A percentile compares a stretch with the other conserved stretches of the same genome.
Conservation (phyloP, 176 grass and related monocot genomes). For the Carex littledalei region DNA sequence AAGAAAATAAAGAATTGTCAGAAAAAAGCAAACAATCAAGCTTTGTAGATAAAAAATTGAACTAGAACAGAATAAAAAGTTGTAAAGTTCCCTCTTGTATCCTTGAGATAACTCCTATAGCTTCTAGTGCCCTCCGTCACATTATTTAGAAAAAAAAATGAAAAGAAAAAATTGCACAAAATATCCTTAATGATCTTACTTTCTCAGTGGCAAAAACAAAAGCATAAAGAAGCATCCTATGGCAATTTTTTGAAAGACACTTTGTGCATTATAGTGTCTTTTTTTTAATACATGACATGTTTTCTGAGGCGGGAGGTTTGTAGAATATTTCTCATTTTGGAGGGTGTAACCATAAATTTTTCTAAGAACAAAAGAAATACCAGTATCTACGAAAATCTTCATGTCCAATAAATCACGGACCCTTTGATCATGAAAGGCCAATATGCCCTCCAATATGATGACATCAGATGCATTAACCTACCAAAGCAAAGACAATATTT, state of each 20-base stretch:
- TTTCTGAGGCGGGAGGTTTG: neutral
- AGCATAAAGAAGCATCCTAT: neutral
- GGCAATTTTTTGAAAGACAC: neutral
- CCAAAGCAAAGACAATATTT: constrained; percentile 16
- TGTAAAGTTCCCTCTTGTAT: neutral
- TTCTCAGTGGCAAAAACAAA: neutral
- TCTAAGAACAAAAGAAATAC: constrained; percentile 29
- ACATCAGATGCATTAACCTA: constrained; percentile 99
- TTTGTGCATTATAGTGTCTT: neutral
- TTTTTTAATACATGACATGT: neutral
- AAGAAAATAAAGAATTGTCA: constrained; percentile 12
- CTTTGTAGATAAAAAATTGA: constrained; percentile 13
- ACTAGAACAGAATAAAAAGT: constrained; percentile 7
- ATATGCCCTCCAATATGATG: constrained; percentile 97
- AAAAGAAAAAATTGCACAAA: neutral
- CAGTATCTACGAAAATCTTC: constrained; percentile 99
- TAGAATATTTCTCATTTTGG: neutral
- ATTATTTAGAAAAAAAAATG: neutral
- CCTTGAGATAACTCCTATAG: neutral
- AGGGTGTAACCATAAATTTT: neutral
- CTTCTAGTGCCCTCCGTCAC: neutral
- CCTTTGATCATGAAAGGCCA: constrained; percentile 92
- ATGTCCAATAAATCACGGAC: constrained; percentile 96
- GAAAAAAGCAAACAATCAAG: neutral
- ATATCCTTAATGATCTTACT: neutral